Base-by-base conservation (phyloP, 371 early-diverging fungal genomes). In the Dentiscutata heterogama region DNA sequence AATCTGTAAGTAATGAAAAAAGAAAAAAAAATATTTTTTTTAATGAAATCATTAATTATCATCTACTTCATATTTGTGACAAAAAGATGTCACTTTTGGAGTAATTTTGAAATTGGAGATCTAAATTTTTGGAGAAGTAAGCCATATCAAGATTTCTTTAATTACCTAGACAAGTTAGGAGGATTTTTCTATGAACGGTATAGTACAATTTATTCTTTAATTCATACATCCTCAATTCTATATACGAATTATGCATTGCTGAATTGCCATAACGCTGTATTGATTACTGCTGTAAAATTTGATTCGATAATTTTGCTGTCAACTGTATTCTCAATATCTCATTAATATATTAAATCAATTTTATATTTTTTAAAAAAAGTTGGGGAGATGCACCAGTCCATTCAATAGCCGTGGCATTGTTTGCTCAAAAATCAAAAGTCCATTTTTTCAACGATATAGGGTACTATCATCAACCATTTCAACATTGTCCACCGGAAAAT, bases 321-420 rank as follows among this genome's bases (percentile, higher is more conserved):
- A 5, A 75, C 5, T 13, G 1, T 29, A n/a, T 13, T 39, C 22
- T 29, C 46, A 29, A 27, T 75, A 25, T 25, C 65, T 25, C 35
- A 72, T 75, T n/a, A 60, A 42, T 3, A 31, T 29, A 11, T n/a
- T 8, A 54, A 71, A 31, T 0, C 70, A 35, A 35, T 46, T 22
- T 11, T 13, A 82, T 25, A 14, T 83, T 86, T 4, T 58, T n/a
- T n/a, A n/a, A 35, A 29, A 75, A 54, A 78, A 84, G 89, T 86
- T 98, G 98, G 98, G 98, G 98, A 6, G 98, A 99, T 90, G 99
- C 98, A 0, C 98, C 99, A 10, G 95, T 98, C 1, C 99, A 97
- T 85, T 95, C 96, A 0, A 89, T 98, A 83, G 93, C 92, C 20
- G 93, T 92, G 20, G 90, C 93, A 11, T 50, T 97, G 71, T 87